These are phyloP conservation scores for Trichoderma lentiforme DNA, from an alignment of 2,329 filamentous ascomycete species.

Conservation along the genomic window DNA sequence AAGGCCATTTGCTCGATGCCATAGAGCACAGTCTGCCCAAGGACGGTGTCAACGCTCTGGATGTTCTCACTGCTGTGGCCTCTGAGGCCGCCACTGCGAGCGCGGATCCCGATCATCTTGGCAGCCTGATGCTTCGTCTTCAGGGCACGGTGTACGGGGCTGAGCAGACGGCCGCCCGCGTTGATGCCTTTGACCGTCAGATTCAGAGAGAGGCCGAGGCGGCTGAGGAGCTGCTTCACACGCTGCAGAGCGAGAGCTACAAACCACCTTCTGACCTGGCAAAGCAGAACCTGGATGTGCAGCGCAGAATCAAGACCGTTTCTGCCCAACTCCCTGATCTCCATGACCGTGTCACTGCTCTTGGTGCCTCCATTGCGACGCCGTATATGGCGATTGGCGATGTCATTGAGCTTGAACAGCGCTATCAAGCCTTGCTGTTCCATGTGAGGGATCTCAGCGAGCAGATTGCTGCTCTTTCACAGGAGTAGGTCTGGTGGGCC, in stretches of 20 bases:
- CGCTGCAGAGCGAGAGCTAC: constrained; percentile 46
- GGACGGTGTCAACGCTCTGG: constrained; percentile 54
- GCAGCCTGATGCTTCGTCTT: constrained; percentile 51
- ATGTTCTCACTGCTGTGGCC: constrained; percentile 54
- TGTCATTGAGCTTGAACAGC: constrained; percentile 55
- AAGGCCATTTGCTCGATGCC: constrained; percentile 46
- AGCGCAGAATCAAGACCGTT: constrained; percentile 66
- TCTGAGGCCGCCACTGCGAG: constrained; percentile 48
- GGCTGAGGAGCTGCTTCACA: constrained; percentile 38
- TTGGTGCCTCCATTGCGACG: constrained; percentile 34
- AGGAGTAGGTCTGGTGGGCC: constrained; percentile 61
- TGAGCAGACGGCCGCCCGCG: constrained; percentile 53
- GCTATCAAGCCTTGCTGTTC: constrained; percentile 55
- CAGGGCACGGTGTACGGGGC: constrained; percentile 52
- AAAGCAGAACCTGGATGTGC: constrained; percentile 70
- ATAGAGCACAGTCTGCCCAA: constrained; percentile 53
- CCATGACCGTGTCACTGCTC: constrained; percentile 47
- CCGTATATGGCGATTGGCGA: constrained; percentile 53
- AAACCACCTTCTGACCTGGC: constrained; percentile 57
- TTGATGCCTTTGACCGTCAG: constrained; percentile 54
- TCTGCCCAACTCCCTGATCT: constrained; percentile 62
- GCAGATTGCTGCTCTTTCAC: constrained; percentile 58
- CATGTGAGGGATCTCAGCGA: constrained; percentile 58
- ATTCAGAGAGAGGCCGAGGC: constrained; percentile 49
- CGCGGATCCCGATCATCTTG: constrained; percentile 49